These are phyloP conservation scores for Fistulinella prunicolor DNA, from an alignment of 768 basidiomycete species.

Conservation along the genomic window DNA sequence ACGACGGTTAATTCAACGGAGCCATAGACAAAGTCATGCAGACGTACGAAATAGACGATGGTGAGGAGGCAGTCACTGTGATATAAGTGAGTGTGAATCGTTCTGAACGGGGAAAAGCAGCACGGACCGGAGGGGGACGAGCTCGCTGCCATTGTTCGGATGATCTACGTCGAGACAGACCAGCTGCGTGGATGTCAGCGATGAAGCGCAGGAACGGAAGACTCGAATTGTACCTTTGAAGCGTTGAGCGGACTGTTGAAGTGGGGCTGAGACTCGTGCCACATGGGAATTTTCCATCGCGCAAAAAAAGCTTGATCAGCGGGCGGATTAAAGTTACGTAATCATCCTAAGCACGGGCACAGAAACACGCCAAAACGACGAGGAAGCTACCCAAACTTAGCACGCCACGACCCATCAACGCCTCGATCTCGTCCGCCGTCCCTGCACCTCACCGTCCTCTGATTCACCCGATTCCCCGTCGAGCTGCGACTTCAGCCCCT, in stretches of 20 bases:
- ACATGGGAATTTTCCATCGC: not conserved
- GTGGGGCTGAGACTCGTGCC: not conserved
- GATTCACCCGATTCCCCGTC: constrained; percentile 2
- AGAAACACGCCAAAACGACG: too few species aligned
- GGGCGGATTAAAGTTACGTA: not conserved
- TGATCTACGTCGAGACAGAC: constrained; percentile 3
- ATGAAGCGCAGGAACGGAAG: not conserved
- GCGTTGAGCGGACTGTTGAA: not conserved
- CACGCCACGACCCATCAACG: too few species aligned
- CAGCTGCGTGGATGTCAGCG: constrained; percentile 1
- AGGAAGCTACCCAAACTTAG: too few species aligned
- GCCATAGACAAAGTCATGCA: too few species aligned
- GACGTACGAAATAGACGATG: constrained; percentile 5
- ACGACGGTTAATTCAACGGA: too few species aligned
- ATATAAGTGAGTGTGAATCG: not conserved
- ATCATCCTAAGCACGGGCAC: not conserved
- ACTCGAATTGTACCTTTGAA: too few species aligned
- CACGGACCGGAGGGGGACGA: constrained; percentile 4
- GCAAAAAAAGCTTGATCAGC: not conserved
- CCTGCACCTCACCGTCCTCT: constrained; percentile 21
- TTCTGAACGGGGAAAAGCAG: not conserved
- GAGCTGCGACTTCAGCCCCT: constrained; percentile 64
- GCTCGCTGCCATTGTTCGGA: constrained; percentile 3
- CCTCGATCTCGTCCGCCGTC: constrained; percentile 16
- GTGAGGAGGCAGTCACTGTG: not conserved